Evolutionary conservation across 2,329 filamentous ascomycete species (phyloP), one percentile per base, ranked within the genome.

Genomic region (Colletotrichum noveboracense): DNA sequence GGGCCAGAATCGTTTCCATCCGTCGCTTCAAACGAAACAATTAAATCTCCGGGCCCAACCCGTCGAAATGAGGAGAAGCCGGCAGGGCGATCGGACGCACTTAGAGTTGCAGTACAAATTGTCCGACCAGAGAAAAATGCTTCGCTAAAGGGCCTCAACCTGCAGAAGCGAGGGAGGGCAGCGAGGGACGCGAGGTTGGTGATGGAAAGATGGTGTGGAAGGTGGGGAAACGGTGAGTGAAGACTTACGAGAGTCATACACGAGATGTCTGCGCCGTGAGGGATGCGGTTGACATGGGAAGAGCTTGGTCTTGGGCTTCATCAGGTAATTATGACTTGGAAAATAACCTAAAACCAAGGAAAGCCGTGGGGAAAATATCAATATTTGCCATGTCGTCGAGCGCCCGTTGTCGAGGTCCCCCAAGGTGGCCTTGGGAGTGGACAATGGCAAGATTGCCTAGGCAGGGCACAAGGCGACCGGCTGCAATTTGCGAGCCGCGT

Each of bases 1-100:
- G 21, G 58, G 16, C 43, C 58, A 61, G 10, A 9, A 38, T 36
- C 32, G 56, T 34, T 18, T 67, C 14, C 56, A 30, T 32, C 61
- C 55, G 24, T 60, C 66, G 24, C 8, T 62, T 52, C 69, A 75
- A 75, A 75, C 62, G 69, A 75, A 75, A 67, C 73, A 73, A 72
- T 21, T 73, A 75, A 69, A 69, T 73, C 70, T 74, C 74, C 74
- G 70, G 70, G 28, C 48, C 36, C 56, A 52, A 60, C 21, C 38
- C 64, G 28, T 28, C 18, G 64, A 73, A 32, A 58, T 34, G 70
- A 43, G 56, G 55, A 64, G 55, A 21, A 55, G 55, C 38, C 8
- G 18, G 16, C 58, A 43, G 36, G 64, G 26, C 5, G 64, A 48
- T 64, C 64, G 32, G 43, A 55, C 12, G 58, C 64, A 62, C 38